Base-by-base conservation (phyloP, 2,329 filamentous ascomycete genomes). In the Alternaria brassicae region DNA sequence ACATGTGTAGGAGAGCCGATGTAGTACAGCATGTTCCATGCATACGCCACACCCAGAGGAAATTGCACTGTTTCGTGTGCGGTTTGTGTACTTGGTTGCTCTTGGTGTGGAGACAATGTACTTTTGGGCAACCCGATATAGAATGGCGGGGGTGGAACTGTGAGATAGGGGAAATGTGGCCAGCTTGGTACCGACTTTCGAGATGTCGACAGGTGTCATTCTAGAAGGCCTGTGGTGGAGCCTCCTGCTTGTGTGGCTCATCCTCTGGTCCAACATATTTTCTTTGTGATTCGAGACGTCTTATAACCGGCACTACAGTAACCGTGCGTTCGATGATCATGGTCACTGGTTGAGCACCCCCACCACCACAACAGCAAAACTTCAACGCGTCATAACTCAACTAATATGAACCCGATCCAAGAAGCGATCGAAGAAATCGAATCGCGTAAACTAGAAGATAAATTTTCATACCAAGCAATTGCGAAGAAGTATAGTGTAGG, bases 1-100 rank as follows among this genome's bases (percentile, higher is more conserved):
- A 47, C 27, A 47, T 47, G 32, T 13, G 17, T 60, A n/a, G 57
- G 56, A 60, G 56, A 55, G 51, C 60, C 56, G 60, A 34, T 36
- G 32, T 56, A 6, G 41, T 36, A 42, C 47, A 51, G 60, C 40
- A 37, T 51, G 17, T 39, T 42, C 34, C 2, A 45, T 27, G 36
- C 40, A 9, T 21, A 36, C 36, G 10, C 32, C 39, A 45, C 9
- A 37, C n/a, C 19, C 47, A 8, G 40, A 36, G 28, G 17, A 30
- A 48, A 49, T 25, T n/a, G 28, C 41, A 41, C 15, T 36, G 17
- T n/a, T 21, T 34, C 21, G 28, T 34, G 21, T 23, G 30, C 19
- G 19, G 19, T 23, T 13, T n/a, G 30, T 34, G 44, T 34, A 34
- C 30, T 23, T 36, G 44, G 13, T 48, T 13, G 44, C 19, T 36